Conservation (phyloP, 2,329 filamentous ascomycete species). For the Colletotrichum viniferum region DNA sequence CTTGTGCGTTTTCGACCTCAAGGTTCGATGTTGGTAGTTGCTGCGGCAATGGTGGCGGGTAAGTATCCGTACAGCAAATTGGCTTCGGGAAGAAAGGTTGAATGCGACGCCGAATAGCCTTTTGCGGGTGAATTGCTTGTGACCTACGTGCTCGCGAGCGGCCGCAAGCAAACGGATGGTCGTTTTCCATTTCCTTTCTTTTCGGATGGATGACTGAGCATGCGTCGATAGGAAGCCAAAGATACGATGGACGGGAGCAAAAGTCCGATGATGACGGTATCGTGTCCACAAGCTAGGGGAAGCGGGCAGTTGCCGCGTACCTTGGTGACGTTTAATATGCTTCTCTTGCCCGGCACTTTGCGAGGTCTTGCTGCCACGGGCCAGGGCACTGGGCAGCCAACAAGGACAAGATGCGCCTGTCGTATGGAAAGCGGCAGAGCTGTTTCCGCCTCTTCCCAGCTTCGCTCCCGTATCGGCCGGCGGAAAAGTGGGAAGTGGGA, state of each 20-base stretch:
- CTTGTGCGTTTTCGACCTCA: neutral
- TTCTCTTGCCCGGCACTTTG: neutral
- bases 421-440: neutral
- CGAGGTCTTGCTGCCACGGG: neutral
- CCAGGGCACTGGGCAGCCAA: neutral
- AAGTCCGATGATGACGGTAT: neutral
- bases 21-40: conserved; percentile 2
- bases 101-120: neutral
- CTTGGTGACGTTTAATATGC: neutral
- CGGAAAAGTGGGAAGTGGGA: neutral
- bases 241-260: neutral
- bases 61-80: neutral
- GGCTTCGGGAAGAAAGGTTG: neutral
- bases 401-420: neutral
- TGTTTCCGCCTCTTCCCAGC: neutral
- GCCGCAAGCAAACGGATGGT: neutral
- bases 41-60: conserved; percentile 5
- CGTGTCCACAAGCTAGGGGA: neutral
- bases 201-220: neutral
- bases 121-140: neutral
- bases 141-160: neutral
- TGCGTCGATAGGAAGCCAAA: neutral
- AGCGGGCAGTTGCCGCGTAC: neutral
- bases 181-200: neutral
- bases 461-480: neutral